Percentiles rank a stretch among this genome's conserved stretches.
These are phyloP conservation scores for Colletotrichum kahawae DNA, from an alignment of 2,329 filamentous ascomycete genomes.

Conservation along the genomic window DNA sequence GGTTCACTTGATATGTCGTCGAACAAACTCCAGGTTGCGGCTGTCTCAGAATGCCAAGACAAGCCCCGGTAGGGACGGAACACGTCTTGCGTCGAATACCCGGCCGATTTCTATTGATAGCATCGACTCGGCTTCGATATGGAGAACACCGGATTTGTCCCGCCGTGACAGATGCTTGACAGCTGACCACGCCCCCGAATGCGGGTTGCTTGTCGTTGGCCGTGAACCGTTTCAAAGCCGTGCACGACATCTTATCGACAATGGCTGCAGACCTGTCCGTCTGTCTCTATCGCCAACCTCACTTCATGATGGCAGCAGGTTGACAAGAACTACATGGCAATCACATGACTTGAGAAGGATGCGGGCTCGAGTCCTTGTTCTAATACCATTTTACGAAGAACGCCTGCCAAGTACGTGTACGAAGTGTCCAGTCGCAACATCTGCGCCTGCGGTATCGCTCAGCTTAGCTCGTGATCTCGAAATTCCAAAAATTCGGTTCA, in stretches of 20 bases:
- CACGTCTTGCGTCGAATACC: slow-evolving; percentile 38
- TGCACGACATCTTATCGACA: background rate
- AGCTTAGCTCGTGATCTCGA: background rate
- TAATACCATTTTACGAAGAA: background rate
- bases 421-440: background rate
- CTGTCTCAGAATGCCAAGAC: slow-evolving; percentile 21
- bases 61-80: slow-evolving; percentile 27
- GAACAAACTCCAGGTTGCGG: background rate
- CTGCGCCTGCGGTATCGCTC: background rate
- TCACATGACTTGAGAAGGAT: background rate
- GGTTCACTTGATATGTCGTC: slow-evolving; percentile 4
- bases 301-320: background rate
- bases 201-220: background rate
- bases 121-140: background rate
- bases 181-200: background rate
- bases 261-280: background rate
- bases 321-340: background rate
- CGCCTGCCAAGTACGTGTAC: background rate
- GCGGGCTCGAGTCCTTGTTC: background rate
- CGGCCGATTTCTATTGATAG: slow-evolving; percentile 22
- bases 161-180: background rate
- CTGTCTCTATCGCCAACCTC: background rate
- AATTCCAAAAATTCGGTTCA: background rate
- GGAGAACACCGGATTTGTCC: background rate
- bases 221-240: background rate